phyloP scores from a whole-genome alignment of 1,139 yeast genomes.

The Pichia sp. region DNA sequence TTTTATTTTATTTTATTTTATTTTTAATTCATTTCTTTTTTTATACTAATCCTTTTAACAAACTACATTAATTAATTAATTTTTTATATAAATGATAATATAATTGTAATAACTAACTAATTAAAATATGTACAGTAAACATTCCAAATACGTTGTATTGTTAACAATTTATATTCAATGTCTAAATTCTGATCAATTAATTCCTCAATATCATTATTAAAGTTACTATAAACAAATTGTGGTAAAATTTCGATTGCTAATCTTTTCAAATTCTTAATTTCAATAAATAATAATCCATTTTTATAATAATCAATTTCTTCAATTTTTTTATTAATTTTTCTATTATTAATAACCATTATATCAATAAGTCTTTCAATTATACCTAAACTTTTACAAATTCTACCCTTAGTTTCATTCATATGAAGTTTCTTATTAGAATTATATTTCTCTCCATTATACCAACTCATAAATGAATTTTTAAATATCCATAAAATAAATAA shows the following conservation, averaged over 20 bases:
- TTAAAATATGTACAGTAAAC: conserved; percentile 37
- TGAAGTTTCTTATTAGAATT: background rate
- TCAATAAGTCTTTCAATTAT: conserved; percentile 48
- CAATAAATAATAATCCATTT: conserved; percentile 54
- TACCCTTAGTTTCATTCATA: conserved; percentile 15
- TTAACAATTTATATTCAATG: conserved; percentile 35
- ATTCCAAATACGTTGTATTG: conserved; percentile 51
- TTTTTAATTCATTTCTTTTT: no score
- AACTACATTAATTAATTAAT: no score
- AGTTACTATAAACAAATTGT: conserved; percentile 38
- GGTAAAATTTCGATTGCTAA: conserved; percentile 47
- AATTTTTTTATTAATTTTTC: background rate
- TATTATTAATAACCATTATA: conserved; percentile 1
- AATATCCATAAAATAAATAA: conserved; percentile 49
- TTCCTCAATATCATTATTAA: conserved; percentile 53
- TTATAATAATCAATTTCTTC: conserved; percentile 27
- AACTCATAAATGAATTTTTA: conserved; percentile 20
- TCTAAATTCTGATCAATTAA: conserved; percentile 34
- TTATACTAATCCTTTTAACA: no score
- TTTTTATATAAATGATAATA: no score
- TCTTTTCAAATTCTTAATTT: conserved; percentile 47
- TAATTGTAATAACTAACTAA: no score
- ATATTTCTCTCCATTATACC: conserved; percentile 10
- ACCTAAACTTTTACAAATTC: conserved; percentile 46
- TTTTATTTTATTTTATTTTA: no score